phyloP scores from a whole-genome alignment of 768 basidiomycete genomes.

The Mycena belliarum region DNA sequence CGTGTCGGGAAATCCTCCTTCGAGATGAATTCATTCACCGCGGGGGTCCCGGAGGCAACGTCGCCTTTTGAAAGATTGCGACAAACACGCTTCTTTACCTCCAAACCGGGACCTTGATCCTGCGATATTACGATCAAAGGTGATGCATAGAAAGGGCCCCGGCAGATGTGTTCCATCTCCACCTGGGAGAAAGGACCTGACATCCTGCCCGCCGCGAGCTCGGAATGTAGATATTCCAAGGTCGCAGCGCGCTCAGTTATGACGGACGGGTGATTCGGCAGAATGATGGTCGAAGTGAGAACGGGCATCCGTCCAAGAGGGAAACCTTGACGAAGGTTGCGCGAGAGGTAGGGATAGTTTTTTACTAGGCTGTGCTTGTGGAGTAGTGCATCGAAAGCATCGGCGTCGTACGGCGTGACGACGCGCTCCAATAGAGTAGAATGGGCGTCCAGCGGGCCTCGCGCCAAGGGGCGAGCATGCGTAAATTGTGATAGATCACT shows the following conservation, averaged over 20 bases:
- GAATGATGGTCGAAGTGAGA: constrained; percentile 4
- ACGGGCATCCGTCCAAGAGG: constrained; percentile 34
- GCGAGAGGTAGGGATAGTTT: constrained; percentile 30
- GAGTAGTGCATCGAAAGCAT: constrained; percentile 19
- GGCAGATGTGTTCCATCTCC: constrained; percentile 24
- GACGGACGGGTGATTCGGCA: constrained; percentile 20
- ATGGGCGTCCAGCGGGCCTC: background rate
- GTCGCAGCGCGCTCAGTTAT: background rate
- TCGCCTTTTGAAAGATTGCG: constrained; percentile 21
- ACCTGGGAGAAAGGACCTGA: constrained; percentile 23
- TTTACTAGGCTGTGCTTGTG: constrained; percentile 22
- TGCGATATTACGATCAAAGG: constrained; percentile 23
- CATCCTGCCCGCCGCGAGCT: constrained; percentile 14
- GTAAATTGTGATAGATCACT: background rate
- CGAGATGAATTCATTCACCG: constrained; percentile 21
- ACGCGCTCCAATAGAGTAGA: background rate
- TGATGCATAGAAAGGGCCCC: constrained; percentile 30
- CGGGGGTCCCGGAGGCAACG: background rate
- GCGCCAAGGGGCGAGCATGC: background rate
- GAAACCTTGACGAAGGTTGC: constrained; percentile 34
- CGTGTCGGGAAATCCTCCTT: constrained; percentile 20
- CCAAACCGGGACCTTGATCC: constrained; percentile 15
- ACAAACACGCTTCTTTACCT: constrained; percentile 20
- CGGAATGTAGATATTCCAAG: constrained; percentile 15
- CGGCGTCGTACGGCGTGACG: background rate